Evolutionary conservation across 768 basidiomycete genomes (phyloP).

Genomic region (Pleurotus platypus): DNA sequence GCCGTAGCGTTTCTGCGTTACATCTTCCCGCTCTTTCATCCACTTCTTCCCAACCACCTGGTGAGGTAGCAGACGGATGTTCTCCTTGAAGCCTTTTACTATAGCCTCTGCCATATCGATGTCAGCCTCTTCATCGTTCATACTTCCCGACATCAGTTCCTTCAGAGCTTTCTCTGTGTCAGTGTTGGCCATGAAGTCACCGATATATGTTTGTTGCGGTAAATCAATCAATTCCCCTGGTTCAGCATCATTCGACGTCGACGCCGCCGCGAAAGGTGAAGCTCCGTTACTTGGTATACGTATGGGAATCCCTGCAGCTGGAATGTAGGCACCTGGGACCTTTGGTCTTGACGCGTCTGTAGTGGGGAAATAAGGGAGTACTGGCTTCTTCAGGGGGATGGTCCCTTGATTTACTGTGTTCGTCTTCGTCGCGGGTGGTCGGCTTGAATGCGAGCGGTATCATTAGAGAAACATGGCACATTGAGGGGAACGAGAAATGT

Average conservation of each 20-base stretch:
- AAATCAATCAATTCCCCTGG: constrained; percentile 30
- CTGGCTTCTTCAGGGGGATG: too few species aligned
- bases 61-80: constrained; percentile 75
- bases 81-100: constrained; percentile 75
- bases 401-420: too few species aligned
- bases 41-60: constrained; percentile 83
- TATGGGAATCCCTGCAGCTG: constrained; percentile 17
- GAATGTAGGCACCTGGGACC: too few species aligned
- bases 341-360: too few species aligned
- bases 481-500: neutral
- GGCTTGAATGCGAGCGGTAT: too few species aligned
- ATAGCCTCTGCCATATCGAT: constrained; percentile 64
- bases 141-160: constrained; percentile 68
- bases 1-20: constrained; percentile 65
- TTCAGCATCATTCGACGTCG: constrained; percentile 10
- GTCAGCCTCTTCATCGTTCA: constrained; percentile 55
- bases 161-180: constrained; percentile 79
- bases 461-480: neutral
- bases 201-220: constrained; percentile 22
- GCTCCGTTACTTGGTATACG: constrained; percentile 32
- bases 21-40: constrained; percentile 81
- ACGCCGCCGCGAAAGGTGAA: constrained; percentile 12
- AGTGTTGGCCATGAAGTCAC: constrained; percentile 30
- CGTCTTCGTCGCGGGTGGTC: too few species aligned
- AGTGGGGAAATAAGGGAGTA: too few species aligned